These are phyloP conservation scores for Adansonia rubrostipa DNA, from an alignment of 441 rosid genomes.

Conservation along the genomic window DNA sequence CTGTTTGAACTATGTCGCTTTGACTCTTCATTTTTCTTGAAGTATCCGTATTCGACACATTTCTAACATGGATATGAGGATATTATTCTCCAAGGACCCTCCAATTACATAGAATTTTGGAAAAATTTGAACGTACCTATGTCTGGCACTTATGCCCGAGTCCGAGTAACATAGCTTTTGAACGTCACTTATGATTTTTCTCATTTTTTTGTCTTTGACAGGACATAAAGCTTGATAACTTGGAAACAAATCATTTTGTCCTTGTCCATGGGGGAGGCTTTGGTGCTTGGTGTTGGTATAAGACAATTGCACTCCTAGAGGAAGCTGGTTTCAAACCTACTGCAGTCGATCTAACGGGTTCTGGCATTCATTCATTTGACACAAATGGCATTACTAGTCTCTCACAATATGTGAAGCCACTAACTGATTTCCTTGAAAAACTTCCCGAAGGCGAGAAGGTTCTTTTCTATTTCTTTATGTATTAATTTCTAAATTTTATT, in stretches of 20 bases:
- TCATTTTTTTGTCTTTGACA: slow-evolving; percentile 33
- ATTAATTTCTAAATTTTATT: slow-evolving; percentile 5
- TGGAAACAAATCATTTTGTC: slow-evolving; percentile 78
- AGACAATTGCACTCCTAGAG: slow-evolving; percentile 87
- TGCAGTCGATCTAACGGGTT: slow-evolving; percentile 87
- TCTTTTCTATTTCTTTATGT: slow-evolving; percentile 23
- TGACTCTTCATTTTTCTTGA: too few relatives aligned
- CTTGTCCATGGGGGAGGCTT: slow-evolving; percentile 97
- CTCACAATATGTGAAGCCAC: slow-evolving; percentile 84
- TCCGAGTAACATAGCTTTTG: background rate
- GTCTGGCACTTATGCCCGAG: too few relatives aligned
- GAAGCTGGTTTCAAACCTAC: slow-evolving; percentile 85
- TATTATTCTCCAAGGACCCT: too few relatives aligned
- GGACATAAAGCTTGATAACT: slow-evolving; percentile 72
- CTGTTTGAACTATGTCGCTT: too few relatives aligned
- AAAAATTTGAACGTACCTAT: too few relatives aligned
- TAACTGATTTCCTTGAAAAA: slow-evolving; percentile 68
- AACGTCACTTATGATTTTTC: background rate
- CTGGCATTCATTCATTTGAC: slow-evolving; percentile 76
- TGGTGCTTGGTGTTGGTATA: slow-evolving; percentile 99
- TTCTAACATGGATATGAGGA: too few relatives aligned
- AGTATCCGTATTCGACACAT: too few relatives aligned
- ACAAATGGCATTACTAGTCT: slow-evolving; percentile 70
- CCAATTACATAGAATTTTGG: too few relatives aligned
- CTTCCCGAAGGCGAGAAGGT: slow-evolving; percentile 80